Conservation (phyloP, 2,329 filamentous ascomycete genomes). For the Alternaria sp. region DNA sequence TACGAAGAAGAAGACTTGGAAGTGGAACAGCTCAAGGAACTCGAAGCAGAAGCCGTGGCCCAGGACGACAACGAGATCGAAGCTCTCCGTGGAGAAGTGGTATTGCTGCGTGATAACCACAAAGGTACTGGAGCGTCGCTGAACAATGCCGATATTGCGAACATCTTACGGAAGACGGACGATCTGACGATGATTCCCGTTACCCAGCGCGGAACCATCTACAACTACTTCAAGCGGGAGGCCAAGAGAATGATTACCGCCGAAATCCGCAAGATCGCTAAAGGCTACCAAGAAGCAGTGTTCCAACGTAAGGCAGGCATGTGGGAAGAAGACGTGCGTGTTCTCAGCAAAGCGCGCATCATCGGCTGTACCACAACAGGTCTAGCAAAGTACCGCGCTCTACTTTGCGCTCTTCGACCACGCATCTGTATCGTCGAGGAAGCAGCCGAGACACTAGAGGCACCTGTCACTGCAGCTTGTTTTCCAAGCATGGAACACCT, state of each 20-base stretch:
- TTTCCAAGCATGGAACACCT: constrained; percentile 68
- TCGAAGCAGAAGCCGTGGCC: constrained; percentile 63
- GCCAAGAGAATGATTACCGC: constrained; percentile 57
- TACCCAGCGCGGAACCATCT: constrained; percentile 67
- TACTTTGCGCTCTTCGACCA: constrained; percentile 71
- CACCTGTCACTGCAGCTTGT: constrained; percentile 65
- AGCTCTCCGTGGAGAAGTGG: constrained; percentile 42
- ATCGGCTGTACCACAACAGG: constrained; percentile 80
- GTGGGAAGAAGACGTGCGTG: constrained; percentile 64
- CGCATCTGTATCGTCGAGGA: constrained; percentile 78
- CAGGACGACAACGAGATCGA: constrained; percentile 60
- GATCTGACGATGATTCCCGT: constrained; percentile 68
- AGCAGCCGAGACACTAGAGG: constrained; percentile 77
- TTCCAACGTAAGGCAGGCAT: constrained; percentile 62
- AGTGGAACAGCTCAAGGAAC: constrained; percentile 65
- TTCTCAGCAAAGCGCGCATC: constrained; percentile 54
- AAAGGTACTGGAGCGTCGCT: constrained; percentile 33
- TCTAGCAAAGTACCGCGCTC: constrained; percentile 76
- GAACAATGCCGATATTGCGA: constrained; percentile 42
- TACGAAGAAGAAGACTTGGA: constrained; percentile 67
- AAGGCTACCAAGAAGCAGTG: constrained; percentile 58
- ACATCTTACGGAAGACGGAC: constrained; percentile 46
- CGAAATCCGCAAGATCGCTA: constrained; percentile 59
- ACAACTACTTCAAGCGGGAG: constrained; percentile 66
- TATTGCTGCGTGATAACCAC: constrained; percentile 49